phyloP scores from a whole-genome alignment of 768 basidiomycete species.

The Gloeostereum incarnatum region DNA sequence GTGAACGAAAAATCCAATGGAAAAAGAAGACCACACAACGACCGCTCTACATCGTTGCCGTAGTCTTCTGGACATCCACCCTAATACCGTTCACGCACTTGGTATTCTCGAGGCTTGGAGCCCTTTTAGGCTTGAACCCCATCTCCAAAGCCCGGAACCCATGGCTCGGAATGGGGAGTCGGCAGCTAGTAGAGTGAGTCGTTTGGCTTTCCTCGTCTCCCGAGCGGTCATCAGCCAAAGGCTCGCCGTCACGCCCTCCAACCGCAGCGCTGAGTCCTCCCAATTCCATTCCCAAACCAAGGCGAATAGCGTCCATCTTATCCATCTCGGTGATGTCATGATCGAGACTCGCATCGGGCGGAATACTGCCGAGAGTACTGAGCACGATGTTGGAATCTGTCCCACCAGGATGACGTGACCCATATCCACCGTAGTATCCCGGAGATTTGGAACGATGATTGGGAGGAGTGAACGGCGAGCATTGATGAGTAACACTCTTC shows the following conservation, averaged over 20 bases:
- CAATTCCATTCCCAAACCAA: slow-evolving; percentile 43
- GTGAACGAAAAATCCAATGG: background rate
- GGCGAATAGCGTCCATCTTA: slow-evolving; percentile 48
- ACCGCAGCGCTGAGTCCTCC: slow-evolving; percentile 40
- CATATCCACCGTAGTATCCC: slow-evolving; percentile 5
- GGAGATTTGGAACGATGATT: slow-evolving; percentile 30
- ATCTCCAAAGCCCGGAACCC: slow-evolving; percentile 44
- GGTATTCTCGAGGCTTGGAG: slow-evolving; percentile 22
- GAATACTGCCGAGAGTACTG: slow-evolving; percentile 50
- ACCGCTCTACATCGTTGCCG: slow-evolving; percentile 32
- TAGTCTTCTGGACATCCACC: slow-evolving; percentile 55
- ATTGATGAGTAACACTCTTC: slow-evolving; percentile 43
- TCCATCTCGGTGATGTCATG: slow-evolving; percentile 50
- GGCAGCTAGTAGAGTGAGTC: slow-evolving; percentile 1
- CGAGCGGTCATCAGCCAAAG: slow-evolving; percentile 26
- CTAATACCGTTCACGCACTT: slow-evolving; percentile 36
- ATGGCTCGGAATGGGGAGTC: slow-evolving; percentile 48
- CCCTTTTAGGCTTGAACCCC: slow-evolving; percentile 24
- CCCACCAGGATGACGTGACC: slow-evolving; percentile 24
- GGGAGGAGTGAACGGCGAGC: slow-evolving; percentile 45
- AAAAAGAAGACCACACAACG: background rate
- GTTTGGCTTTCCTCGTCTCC: slow-evolving; percentile 5
- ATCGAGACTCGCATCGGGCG: slow-evolving; percentile 39
- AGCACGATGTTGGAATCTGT: slow-evolving; percentile 54
- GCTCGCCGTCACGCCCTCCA: slow-evolving; percentile 43